Percentiles rank a stretch among this genome's conserved stretches.
Conservation (phyloP, 768 basidiomycete species). For the Hortiboletus flavorubellus region DNA sequence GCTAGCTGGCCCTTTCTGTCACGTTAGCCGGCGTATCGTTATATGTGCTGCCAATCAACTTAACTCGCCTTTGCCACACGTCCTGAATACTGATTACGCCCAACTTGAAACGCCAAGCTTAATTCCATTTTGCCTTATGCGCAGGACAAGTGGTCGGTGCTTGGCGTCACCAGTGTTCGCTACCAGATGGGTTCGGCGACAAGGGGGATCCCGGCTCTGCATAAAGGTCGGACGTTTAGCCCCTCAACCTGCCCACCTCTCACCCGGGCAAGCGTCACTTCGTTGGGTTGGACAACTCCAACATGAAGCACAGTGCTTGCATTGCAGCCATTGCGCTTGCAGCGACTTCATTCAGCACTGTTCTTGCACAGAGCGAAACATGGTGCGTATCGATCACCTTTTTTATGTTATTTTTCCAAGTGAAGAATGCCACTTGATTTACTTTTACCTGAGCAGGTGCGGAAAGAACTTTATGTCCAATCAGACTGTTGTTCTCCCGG, state of each 20-base stretch:
- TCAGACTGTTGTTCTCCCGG: conserved; percentile 41
- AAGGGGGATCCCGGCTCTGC: neutral
- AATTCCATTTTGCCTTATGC: no score
- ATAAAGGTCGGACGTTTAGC: conserved; percentile 3
- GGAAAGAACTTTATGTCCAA: conserved; percentile 46
- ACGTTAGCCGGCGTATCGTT: no score
- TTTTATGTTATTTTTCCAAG: no score
- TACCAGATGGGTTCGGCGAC: neutral
- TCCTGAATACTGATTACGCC: no score
- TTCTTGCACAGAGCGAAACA: conserved; percentile 20
- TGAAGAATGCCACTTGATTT: neutral
- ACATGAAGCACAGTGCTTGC: conserved; percentile 17
- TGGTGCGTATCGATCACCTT: conserved; percentile 14
- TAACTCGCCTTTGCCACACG: no score
- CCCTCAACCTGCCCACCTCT: neutral
- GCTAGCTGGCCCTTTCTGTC: no score
- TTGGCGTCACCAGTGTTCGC: neutral
- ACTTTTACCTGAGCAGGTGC: conserved; percentile 35
- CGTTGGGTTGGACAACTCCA: neutral
- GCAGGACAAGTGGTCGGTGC: neutral
- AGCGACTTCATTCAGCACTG: conserved; percentile 1
- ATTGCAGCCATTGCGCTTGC: conserved; percentile 10
- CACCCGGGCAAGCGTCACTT: neutral
- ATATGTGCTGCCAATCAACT: no score
- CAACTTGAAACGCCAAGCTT: no score